Conservation (phyloP, 805 yeast species). For the Nakazawaea molendinolei region DNA sequence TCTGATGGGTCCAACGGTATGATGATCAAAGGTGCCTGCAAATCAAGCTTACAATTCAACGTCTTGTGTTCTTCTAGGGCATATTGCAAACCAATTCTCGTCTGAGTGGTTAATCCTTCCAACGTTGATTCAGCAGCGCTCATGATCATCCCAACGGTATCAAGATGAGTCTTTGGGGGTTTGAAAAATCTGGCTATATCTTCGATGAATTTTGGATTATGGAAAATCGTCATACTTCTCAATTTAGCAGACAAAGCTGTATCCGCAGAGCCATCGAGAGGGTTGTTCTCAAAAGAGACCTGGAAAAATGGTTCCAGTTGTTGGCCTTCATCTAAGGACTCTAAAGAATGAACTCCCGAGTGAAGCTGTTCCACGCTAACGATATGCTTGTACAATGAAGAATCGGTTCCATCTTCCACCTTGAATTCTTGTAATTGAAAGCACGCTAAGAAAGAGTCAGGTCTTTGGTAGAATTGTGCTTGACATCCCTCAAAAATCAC, state of each 20-base stretch:
- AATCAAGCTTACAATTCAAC: slow-evolving; percentile 72
- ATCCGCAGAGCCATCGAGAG: slow-evolving; percentile 79
- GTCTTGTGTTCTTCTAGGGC: slow-evolving; percentile 95
- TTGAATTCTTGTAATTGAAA: slow-evolving; percentile 75
- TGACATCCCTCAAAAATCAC: slow-evolving; percentile 78
- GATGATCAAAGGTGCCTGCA: slow-evolving; percentile 89
- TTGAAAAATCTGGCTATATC: slow-evolving; percentile 69
- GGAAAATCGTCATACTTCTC: slow-evolving; percentile 83
- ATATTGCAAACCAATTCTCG: slow-evolving; percentile 86
- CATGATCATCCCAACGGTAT: slow-evolving; percentile 85
- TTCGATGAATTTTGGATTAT: slow-evolving; percentile 79
- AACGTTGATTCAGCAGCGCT: slow-evolving; percentile 93
- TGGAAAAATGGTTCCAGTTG: slow-evolving; percentile 65
- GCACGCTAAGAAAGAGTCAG: slow-evolving; percentile 66
- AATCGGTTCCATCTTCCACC: slow-evolving; percentile 80
- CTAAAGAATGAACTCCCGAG: slow-evolving; percentile 26
- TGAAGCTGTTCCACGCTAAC: slow-evolving; percentile 72
- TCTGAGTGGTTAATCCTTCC: slow-evolving; percentile 84
- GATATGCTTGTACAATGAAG: slow-evolving; percentile 77
- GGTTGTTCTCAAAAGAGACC: slow-evolving; percentile 78
- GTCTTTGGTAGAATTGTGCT: slow-evolving; percentile 65
- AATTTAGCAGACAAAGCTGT: slow-evolving; percentile 66
- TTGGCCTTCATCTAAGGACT: slow-evolving; percentile 12
- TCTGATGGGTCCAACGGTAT: slow-evolving; percentile 75
- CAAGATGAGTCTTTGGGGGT: slow-evolving; percentile 80